Conservation (phyloP, 345 rosid species). For the Carallia pectinifolia region DNA sequence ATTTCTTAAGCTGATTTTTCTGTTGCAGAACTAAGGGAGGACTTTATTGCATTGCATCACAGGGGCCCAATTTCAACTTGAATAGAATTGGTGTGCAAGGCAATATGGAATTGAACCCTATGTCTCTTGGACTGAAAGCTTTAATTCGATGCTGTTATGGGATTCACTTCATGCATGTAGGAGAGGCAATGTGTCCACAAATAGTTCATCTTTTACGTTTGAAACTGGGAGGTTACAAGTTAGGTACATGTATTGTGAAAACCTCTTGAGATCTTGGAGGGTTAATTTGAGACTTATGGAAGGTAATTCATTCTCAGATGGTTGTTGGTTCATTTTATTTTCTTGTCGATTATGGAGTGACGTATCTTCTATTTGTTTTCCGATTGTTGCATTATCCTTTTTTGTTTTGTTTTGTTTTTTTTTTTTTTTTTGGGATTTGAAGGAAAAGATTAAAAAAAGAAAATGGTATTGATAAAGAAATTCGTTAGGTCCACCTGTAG, state of each 20-base stretch:
- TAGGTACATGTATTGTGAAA: not conserved
- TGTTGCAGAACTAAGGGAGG: not conserved
- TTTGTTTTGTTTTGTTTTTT: too few relatives aligned
- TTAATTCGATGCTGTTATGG: not conserved
- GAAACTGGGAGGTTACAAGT: not conserved
- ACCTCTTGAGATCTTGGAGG: too few relatives aligned
- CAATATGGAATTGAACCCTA: not conserved
- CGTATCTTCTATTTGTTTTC: too few relatives aligned
- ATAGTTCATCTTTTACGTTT: not conserved
- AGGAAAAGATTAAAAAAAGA: too few relatives aligned
- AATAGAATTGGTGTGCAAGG: not conserved
- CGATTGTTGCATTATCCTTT: too few relatives aligned
- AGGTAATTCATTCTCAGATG: too few relatives aligned
- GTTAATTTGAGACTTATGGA: too few relatives aligned
- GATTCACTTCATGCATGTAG: not conserved
- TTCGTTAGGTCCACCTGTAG: too few relatives aligned
- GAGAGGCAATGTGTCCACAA: not conserved
- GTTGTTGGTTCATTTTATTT: too few relatives aligned
- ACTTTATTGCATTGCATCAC: not conserved
- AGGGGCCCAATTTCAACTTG: not conserved
- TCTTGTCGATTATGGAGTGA: too few relatives aligned
- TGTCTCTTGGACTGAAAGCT: not conserved
- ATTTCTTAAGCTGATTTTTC: not conserved
- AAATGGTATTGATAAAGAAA: too few relatives aligned
- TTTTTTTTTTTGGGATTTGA: too few relatives aligned